A percentile compares a stretch with the other conserved stretches of the same genome.
These are phyloP conservation scores for Arthroderma uncinatum DNA, from an alignment of 2,329 filamentous ascomycete species.

Conservation along the genomic window DNA sequence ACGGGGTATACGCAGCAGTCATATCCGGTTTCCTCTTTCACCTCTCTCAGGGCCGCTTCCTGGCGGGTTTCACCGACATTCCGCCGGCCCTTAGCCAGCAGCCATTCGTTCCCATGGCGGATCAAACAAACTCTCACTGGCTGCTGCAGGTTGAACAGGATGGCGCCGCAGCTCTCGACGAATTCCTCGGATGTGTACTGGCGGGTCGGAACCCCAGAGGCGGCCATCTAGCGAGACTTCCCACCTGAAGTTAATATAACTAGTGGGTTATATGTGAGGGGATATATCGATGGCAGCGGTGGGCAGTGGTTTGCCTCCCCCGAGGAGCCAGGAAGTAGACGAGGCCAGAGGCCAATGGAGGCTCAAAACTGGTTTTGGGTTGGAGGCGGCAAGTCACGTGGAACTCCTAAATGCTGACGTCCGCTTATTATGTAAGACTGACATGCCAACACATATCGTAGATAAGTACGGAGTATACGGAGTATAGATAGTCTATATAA, in stretches of 20 bases:
- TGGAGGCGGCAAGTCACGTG: not conserved
- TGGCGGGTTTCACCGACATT: not conserved
- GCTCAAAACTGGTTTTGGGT: slow-evolving; percentile 4
- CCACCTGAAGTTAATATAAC: not conserved
- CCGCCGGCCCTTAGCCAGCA: not conserved
- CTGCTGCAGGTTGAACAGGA: not conserved
- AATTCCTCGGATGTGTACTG: not conserved
- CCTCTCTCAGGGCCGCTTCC: not conserved
- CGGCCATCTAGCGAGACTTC: not conserved
- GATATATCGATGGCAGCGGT: not conserved
- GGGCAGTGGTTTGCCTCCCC: not conserved
- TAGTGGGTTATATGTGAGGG: not conserved
- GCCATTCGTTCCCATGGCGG: not conserved
- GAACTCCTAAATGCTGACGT: not conserved
- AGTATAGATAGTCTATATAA: too few relatives aligned
- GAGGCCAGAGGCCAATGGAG: not conserved
- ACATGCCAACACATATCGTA: too few relatives aligned
- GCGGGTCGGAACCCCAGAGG: not conserved
- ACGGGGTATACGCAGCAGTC: not conserved
- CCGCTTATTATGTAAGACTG: not conserved
- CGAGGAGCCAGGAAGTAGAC: not conserved
- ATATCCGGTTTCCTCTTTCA: not conserved
- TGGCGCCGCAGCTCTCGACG: not conserved
- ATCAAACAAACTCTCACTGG: not conserved
- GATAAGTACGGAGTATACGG: too few relatives aligned